Conservation (phyloP, 371 early-diverging fungal genomes). For the Mucor mucedo region DNA sequence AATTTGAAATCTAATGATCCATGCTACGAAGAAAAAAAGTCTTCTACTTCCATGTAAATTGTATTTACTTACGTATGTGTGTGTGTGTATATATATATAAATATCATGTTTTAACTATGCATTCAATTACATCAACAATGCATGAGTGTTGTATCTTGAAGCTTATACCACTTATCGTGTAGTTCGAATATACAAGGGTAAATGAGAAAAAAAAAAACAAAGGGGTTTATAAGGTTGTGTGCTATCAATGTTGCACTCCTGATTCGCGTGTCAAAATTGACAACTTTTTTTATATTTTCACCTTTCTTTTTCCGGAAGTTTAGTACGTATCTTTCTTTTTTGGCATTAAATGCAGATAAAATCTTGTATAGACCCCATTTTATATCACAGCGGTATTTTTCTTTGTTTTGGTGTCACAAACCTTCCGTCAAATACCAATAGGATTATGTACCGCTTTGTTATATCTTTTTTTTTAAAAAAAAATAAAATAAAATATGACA, state of each 20-base stretch:
- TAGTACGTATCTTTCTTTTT: background rate
- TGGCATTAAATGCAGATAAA: background rate
- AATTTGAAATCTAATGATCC: background rate
- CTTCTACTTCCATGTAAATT: background rate
- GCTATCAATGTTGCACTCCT: slow-evolving; percentile 3
- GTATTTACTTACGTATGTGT: slow-evolving; percentile 1
- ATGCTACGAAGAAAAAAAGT: background rate
- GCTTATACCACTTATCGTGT: background rate
- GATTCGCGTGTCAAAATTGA: slow-evolving; percentile 17
- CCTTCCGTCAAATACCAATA: background rate
- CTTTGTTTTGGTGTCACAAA: no score
- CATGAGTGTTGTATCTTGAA: slow-evolving; percentile 4
- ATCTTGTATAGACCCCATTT: background rate
- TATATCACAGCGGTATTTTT: background rate
- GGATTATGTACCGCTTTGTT: background rate
- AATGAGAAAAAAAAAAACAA: background rate
- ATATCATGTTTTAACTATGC: background rate
- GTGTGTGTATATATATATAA: no score
- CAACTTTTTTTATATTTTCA: background rate
- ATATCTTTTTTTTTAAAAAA: background rate
- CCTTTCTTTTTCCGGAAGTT: background rate
- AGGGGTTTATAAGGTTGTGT: background rate
- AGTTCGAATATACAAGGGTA: background rate
- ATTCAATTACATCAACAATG: background rate
- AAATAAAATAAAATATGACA: background rate